These are phyloP conservation scores for Cryphonectria parasitica DNA, from an alignment of 2,329 filamentous ascomycete species.

Conservation along the genomic window DNA sequence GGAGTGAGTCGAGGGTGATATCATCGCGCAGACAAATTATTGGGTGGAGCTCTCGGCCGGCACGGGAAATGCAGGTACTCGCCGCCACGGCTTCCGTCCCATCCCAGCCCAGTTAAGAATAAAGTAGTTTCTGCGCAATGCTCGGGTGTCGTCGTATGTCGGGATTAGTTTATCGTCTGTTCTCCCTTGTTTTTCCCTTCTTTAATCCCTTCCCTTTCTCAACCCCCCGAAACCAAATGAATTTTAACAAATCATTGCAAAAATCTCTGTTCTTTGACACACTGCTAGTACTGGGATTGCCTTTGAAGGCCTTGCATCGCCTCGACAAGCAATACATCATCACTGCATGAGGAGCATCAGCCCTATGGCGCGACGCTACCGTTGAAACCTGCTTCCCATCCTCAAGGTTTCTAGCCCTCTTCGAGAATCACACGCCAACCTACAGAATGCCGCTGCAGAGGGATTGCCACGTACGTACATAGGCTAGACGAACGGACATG, in stretches of 20 bases:
- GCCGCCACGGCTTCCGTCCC: not conserved
- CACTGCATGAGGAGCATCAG: not conserved
- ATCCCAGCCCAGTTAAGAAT: conserved; percentile 4
- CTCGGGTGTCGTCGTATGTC: not conserved
- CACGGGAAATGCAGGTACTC: not conserved
- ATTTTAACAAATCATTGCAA: not conserved
- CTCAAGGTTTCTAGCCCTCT: not conserved
- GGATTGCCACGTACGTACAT: not conserved
- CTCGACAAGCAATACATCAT: not conserved
- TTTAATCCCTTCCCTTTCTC: not conserved
- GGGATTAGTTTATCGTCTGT: not conserved
- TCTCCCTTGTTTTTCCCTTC: not conserved
- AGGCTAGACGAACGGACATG: not conserved
- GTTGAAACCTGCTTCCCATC: not conserved
- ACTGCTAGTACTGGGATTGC: not conserved
- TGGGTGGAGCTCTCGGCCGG: not conserved
- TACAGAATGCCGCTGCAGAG: not conserved
- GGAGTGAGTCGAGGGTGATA: conserved; percentile 11
- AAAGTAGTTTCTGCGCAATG: too few species aligned
- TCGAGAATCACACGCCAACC: not conserved
- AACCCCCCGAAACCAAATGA: not conserved
- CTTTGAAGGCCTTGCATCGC: not conserved
- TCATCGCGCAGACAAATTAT: not conserved
- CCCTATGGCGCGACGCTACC: conserved; percentile 2
- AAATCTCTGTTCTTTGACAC: not conserved